Evolutionary conservation across 2,329 filamentous ascomycete genomes (phyloP), one percentile per base, ranked within the genome.

Genomic region (Tothia fuscella): DNA sequence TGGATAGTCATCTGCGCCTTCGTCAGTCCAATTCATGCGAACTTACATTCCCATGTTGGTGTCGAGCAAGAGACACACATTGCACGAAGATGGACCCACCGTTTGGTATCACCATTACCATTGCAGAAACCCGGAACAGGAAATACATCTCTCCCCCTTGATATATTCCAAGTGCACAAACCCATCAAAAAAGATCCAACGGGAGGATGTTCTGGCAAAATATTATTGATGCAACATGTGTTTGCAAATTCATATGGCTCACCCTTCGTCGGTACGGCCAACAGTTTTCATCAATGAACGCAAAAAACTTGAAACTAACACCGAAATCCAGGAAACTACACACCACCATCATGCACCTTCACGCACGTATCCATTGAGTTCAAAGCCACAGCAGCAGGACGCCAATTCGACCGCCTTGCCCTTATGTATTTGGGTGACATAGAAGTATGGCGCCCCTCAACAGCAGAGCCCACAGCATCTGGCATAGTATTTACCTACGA

Each of bases 401-500:
- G 74, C 3, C 85, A 93, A 51, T 88, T 74, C 58, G 85, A 93
- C 56, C 38, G 84, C 29, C 67, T 89, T 6, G 85, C 76, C 3
- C 59, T 80, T 24, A 78, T 91, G 70, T 91, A 80, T 51, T 66
- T 91, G 28, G 76, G 76, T 30, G 81, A 89, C 56, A 76, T 74
- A 7, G 84, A 93, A 56, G 70, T 93, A n/a, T 91, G 82, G 67
- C 70, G 84, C 19, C 88, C 83, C 2, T 87, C 82, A 4, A 93
- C 85, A 1, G 82, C 84, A 3, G 82, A 93, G 61, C 83, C 85
- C 1, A 84, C 76, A 0, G 49, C 63, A 4, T 69, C 69, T 17
- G 84, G 83, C 5, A 87, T 91, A 47, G 63, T 71, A 33, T 89
- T 82, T 81, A 77, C 72, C 1, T 86, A 84, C 54, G 64, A 78